Evolutionary conservation across 257 asterid genomes (phyloP).

Genomic region (Solanum raphanifolium): DNA sequence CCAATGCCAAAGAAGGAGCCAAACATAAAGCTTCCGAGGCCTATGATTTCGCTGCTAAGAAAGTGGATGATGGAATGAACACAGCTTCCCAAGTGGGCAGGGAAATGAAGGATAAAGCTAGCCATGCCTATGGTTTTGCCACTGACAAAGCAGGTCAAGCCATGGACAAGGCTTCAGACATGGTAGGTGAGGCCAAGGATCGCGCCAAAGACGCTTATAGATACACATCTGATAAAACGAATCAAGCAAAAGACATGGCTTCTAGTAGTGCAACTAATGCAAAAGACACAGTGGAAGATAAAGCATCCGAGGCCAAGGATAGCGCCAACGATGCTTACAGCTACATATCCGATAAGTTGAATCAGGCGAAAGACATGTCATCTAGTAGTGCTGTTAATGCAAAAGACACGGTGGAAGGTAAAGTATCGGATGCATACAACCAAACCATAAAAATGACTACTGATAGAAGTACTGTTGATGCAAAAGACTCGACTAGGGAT

Average conservation of each 20-base stretch:
- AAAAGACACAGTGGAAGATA: slow-evolving; percentile 7
- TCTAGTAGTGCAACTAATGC: no score
- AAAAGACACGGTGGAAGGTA: slow-evolving; percentile 5
- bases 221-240: not conserved
- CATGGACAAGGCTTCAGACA: slow-evolving; percentile 21
- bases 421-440: not conserved
- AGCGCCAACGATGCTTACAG: not conserved
- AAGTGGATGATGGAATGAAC: not conserved
- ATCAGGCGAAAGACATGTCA: not conserved
- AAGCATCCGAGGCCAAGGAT: slow-evolving; percentile 5
- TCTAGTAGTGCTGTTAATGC: no score
- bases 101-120: slow-evolving; percentile 2
- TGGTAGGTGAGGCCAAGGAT: slow-evolving; percentile 7
- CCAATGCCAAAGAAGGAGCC: not conserved
- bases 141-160: not conserved
- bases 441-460: slow-evolving; percentile 22
- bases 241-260: not conserved
- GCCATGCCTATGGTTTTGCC: not conserved
- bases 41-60: not conserved
- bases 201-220: not conserved
- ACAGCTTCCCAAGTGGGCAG: not conserved
- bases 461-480: slow-evolving; percentile 10
- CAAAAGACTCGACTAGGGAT: not conserved
- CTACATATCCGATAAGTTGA: not conserved
- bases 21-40: slow-evolving; percentile 6